Evolutionary conservation across 2,329 filamentous ascomycete species (phyloP), one percentile per base, ranked within the genome.

Genomic region (Aspergillus hortae): DNA sequence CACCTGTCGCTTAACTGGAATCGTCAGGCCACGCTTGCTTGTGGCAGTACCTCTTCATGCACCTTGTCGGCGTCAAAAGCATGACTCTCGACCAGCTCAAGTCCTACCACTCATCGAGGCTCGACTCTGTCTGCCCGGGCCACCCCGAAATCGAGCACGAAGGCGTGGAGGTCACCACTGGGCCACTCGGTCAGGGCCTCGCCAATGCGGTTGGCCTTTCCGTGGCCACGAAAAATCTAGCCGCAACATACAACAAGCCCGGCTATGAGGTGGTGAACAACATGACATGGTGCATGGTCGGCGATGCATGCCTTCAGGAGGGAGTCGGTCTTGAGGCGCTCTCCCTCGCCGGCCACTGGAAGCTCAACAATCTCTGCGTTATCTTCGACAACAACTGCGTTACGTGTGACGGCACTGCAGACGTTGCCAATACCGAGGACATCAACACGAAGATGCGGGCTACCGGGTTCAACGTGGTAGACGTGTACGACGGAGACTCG

Each of bases 301-400:
- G 81, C 23, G 81, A 84, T 57, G 81, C 78, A 4, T 84, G 81
- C 57, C 67, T 84, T n/a, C 78, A 81, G 57, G 81, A 84, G 62
- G 82, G 81, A 23, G 80, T 84, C 1, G 76, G 72, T 0, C 69
- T 82, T 1, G 82, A 85, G 62, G 77, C 82, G 0, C 76, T 85
- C 44, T 76, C 76, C 5, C 74, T 82, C 5, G 81, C 81, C 4
- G 81, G 81, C 1, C 80, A 83, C 62, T 74, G 76, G 64, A 74
- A 72, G 56, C 69, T 85, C 9, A 77, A 80, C 66, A 84, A 84
- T 61, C 67, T 85, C 1, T 76, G 75, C 4, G 65, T 84, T 21
- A 78, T 83, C 40, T 84, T 84, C 57, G 82, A 84, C 56, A 83
- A 84, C 65, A 84, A 84, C 63, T 77, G 81, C 57, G 70, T 84